Evolutionary conservation across 164 flowering plant genomes (phyloP).

Genomic region (Magnolia sinica): DNA sequence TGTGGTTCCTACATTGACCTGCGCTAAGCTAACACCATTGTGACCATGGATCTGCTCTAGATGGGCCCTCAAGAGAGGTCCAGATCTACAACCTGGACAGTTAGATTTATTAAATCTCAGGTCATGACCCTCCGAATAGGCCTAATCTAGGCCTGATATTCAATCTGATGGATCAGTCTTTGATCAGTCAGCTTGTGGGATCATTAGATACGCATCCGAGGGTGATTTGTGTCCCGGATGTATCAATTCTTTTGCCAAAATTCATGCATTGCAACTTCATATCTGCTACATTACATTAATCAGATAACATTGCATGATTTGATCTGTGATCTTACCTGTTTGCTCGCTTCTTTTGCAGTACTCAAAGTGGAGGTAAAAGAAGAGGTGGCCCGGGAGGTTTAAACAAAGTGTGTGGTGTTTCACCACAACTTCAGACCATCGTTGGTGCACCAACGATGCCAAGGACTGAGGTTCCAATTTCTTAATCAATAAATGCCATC

Average conservation of each 20-base stretch:
- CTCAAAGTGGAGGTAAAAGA: conserved; percentile 59
- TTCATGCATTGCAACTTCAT: neutral
- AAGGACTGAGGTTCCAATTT: conserved; percentile 70
- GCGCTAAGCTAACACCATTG: too few species aligned
- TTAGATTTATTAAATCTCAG: too few species aligned
- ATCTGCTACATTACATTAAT: neutral
- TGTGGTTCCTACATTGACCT: too few species aligned
- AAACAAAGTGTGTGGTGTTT: conserved; percentile 87
- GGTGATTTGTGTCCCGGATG: too few species aligned
- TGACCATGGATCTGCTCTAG: too few species aligned
- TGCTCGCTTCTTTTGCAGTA: conserved; percentile 35
- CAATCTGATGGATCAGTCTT: too few species aligned
- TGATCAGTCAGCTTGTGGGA: too few species aligned
- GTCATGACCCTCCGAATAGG: too few species aligned
- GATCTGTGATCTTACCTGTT: neutral
- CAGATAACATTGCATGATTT: neutral
- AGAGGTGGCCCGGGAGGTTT: conserved; percentile 96
- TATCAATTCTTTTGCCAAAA: neutral
- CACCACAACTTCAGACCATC: conserved; percentile 84
- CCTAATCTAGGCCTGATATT: too few species aligned
- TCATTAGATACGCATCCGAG: too few species aligned
- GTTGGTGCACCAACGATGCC: conserved; percentile 85
- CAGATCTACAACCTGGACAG: too few species aligned
- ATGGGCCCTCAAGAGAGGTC: too few species aligned
- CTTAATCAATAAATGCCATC: neutral